Conservation (phyloP, 208 protist genomes). For the Leishmania arabica region DNA sequence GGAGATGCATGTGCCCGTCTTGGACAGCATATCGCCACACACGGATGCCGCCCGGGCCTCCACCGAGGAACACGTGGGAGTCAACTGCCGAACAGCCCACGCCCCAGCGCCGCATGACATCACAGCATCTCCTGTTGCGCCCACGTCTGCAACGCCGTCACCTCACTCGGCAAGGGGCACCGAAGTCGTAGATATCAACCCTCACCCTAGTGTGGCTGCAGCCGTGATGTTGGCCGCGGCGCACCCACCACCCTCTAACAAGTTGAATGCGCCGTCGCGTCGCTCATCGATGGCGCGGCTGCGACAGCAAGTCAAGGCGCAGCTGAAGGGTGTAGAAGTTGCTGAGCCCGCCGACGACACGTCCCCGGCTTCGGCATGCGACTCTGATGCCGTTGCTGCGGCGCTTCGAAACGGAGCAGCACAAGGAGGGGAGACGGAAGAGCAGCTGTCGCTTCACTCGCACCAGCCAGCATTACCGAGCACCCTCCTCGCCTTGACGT, state of each 20-base stretch:
- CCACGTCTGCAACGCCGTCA: neutral
- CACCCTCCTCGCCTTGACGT: neutral
- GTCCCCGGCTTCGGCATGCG: neutral
- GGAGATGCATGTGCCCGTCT: too few species aligned
- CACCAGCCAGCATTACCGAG: conserved; percentile 10
- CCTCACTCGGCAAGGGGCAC: neutral
- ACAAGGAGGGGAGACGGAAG: neutral
- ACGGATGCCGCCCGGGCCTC: neutral
- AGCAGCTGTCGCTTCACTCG: neutral
- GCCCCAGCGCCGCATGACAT: neutral
- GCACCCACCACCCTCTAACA: conserved; percentile 11
- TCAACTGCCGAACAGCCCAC: neutral
- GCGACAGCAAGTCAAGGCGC: neutral
- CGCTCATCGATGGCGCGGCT: conserved; percentile 22
- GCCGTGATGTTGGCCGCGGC: neutral
- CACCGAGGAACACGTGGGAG: neutral
- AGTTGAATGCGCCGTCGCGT: conserved; percentile 11
- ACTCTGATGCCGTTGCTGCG: neutral
- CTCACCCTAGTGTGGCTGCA: neutral
- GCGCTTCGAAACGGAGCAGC: neutral
- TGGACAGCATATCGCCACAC: neutral
- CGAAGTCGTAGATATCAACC: neutral
- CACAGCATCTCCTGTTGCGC: neutral
- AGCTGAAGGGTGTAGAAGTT: neutral
- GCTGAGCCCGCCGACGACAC: neutral